Evolutionary conservation across 2,329 filamentous ascomycete species (phyloP).

Genomic region (Fusarium torreyae): DNA sequence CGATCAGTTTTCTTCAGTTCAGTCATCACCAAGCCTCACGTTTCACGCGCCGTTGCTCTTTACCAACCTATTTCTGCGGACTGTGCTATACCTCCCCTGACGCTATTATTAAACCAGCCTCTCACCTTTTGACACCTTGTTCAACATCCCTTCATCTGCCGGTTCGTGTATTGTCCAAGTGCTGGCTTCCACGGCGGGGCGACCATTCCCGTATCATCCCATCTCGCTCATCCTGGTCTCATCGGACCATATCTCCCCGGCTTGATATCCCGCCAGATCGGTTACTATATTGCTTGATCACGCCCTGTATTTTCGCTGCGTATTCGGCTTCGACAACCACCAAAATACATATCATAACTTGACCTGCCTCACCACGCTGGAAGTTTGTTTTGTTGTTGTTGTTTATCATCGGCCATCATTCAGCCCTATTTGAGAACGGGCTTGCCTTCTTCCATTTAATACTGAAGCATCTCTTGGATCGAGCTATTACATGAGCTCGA

Average conservation of each 20-base stretch:
- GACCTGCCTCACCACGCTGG: slow-evolving; percentile 22
- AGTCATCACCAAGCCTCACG: slow-evolving; percentile 15
- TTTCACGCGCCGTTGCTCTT: slow-evolving; percentile 7
- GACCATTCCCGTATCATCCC: slow-evolving; percentile 37
- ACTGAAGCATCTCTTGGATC: neutral
- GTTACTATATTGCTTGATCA: slow-evolving; percentile 41
- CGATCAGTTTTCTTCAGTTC: slow-evolving; percentile 27
- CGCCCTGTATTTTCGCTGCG: slow-evolving; percentile 26
- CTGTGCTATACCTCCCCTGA: slow-evolving; percentile 8
- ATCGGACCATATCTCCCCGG: slow-evolving; percentile 48
- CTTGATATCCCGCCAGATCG: slow-evolving; percentile 46
- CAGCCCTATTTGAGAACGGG: slow-evolving; percentile 4
- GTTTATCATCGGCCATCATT: neutral
- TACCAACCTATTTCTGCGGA: slow-evolving; percentile 3
- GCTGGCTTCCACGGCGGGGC: slow-evolving; percentile 39
- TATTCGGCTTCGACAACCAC: slow-evolving; percentile 39
- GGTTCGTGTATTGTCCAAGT: slow-evolving; percentile 41
- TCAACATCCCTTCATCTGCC: slow-evolving; percentile 22
- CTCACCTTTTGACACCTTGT: slow-evolving; percentile 16
- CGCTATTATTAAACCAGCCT: slow-evolving; percentile 16
- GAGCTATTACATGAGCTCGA: slow-evolving; percentile 43
- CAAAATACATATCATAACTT: slow-evolving; percentile 40
- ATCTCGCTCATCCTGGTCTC: slow-evolving; percentile 48
- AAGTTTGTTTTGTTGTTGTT: slow-evolving; percentile 7
- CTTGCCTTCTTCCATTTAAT: neutral